phyloP scores from a whole-genome alignment of 345 rosid species.

The Aquilaria yunnanensis region DNA sequence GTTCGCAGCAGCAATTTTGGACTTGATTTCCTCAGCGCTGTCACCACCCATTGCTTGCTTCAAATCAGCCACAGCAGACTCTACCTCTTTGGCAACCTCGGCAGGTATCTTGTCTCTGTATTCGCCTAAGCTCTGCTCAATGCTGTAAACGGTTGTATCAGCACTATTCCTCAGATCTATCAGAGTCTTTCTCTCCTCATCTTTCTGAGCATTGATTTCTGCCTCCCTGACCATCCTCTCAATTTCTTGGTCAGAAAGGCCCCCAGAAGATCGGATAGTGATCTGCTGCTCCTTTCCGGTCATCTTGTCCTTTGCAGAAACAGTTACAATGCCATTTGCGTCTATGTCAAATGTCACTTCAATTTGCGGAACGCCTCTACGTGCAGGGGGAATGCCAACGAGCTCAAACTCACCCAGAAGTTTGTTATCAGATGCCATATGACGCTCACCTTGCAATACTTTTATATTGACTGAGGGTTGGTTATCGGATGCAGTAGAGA shows the following conservation, averaged over 20 bases:
- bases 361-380: slow-evolving; percentile 30
- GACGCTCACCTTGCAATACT: slow-evolving; percentile 37
- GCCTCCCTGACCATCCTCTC: slow-evolving; percentile 39
- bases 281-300: slow-evolving; percentile 33
- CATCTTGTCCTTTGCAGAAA: slow-evolving; percentile 29
- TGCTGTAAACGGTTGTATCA: slow-evolving; percentile 30
- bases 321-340: slow-evolving; percentile 33
- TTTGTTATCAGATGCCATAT: slow-evolving; percentile 32
- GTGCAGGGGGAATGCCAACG: slow-evolving; percentile 31
- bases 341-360: slow-evolving; percentile 35
- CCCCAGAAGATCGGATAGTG: slow-evolving; percentile 33
- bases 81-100: slow-evolving; percentile 29
- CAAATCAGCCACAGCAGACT: slow-evolving; percentile 29
- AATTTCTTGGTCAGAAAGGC: slow-evolving; percentile 25
- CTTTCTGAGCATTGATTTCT: slow-evolving; percentile 28
- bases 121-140: slow-evolving; percentile 34
- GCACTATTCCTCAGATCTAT: slow-evolving; percentile 31
- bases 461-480: slow-evolving; percentile 33
- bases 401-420: slow-evolving; percentile 32
- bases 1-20: slow-evolving; percentile 47
- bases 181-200: slow-evolving; percentile 29
- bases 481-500: slow-evolving; percentile 36
- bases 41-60: slow-evolving; percentile 25
- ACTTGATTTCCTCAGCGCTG: slow-evolving; percentile 37
- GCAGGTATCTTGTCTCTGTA: slow-evolving; percentile 30